These are phyloP conservation scores for Adansonia rubrostipa DNA, from an alignment of 441 rosid species.

Conservation along the genomic window DNA sequence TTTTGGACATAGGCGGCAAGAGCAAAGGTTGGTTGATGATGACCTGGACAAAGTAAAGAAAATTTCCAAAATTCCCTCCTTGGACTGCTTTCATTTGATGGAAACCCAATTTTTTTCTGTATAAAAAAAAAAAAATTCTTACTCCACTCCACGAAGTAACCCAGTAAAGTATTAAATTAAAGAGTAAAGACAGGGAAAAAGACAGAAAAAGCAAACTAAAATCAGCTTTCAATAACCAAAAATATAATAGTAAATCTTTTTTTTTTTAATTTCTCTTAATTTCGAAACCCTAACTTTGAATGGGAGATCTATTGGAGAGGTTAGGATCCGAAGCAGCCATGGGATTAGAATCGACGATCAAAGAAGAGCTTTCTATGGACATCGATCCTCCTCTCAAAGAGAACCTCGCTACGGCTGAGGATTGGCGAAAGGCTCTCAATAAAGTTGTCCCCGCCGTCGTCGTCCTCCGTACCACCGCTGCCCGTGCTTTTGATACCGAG, in stretches of 20 bases:
- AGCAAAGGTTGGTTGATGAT: too few relatives aligned
- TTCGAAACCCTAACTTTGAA: conserved; percentile 31
- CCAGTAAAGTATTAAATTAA: not conserved
- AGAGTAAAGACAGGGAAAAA: too few relatives aligned
- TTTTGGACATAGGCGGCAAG: too few relatives aligned
- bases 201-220: too few relatives aligned
- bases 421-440: conserved; percentile 75
- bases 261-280: not conserved
- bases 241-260: not conserved
- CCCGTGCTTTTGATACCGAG: conserved; percentile 89
- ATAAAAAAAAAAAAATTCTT: too few relatives aligned
- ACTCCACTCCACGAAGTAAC: not conserved
- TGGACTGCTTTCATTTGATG: not conserved
- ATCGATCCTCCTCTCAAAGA: conserved; percentile 67
- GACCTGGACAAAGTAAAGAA: too few relatives aligned
- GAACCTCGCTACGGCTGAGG: conserved; percentile 70
- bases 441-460: conserved; percentile 92
- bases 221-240: not conserved
- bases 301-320: conserved; percentile 69
- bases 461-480: conserved; percentile 75
- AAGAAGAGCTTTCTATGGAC: conserved; percentile 70
- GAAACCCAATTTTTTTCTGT: too few relatives aligned
- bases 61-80: not conserved
- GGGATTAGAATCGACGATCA: conserved; percentile 52
- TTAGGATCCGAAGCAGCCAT: conserved; percentile 58